Conservation (phyloP, 2,329 filamentous ascomycete genomes). For the Fusarium torreyae region DNA sequence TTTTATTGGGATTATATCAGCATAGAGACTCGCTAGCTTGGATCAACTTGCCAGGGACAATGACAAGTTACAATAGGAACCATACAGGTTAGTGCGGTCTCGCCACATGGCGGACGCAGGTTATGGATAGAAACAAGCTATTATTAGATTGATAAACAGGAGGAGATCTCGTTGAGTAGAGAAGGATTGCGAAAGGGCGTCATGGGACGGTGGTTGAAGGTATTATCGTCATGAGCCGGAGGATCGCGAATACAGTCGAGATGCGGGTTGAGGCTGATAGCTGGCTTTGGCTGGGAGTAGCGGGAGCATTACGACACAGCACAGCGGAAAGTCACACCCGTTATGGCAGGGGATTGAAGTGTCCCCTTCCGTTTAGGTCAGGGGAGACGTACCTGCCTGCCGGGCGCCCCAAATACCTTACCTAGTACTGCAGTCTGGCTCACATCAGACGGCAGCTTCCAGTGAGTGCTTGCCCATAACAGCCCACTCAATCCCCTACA, state of each 20-base stretch:
- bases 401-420: too few relatives aligned
- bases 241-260: constrained; percentile 43
- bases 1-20: constrained; percentile 56
- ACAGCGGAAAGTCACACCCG: constrained; percentile 32
- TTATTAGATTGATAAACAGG: constrained; percentile 46
- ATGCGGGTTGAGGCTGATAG: constrained; percentile 45
- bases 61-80: constrained; percentile 22
- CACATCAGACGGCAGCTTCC: constrained; percentile 22
- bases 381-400: constrained; percentile 10
- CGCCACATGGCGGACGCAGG: constrained; percentile 89
- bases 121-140: constrained; percentile 42
- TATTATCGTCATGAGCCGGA: constrained; percentile 47
- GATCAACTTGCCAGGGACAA: constrained; percentile 14
- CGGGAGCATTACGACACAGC: constrained; percentile 46
- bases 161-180: constrained; percentile 21
- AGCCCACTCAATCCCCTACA: background rate
- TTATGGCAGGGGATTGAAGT: constrained; percentile 33
- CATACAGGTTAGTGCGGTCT: constrained; percentile 97
- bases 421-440: constrained; percentile 4
- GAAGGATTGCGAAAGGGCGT: constrained; percentile 37
- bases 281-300: constrained; percentile 39
- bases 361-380: constrained; percentile 25
- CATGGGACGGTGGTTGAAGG: constrained; percentile 46
- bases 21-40: constrained; percentile 5
- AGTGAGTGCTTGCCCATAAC: constrained; percentile 11